These are phyloP conservation scores for Coniochaeta ligniaria DNA, from an alignment of 2,329 filamentous ascomycete genomes.

Conservation along the genomic window DNA sequence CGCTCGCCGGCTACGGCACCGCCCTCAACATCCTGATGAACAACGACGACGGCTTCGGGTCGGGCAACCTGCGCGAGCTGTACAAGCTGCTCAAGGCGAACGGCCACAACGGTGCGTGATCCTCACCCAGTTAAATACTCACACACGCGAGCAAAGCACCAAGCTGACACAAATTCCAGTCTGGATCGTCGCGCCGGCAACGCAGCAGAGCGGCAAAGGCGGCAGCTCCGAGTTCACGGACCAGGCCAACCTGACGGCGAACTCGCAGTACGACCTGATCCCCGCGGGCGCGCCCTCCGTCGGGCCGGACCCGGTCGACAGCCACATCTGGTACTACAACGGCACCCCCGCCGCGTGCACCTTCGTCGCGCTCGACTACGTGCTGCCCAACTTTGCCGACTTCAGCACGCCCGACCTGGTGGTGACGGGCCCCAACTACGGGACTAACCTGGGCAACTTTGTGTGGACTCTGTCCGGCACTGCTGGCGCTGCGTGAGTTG, in stretches of 20 bases:
- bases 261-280: not conserved
- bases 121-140: no score
- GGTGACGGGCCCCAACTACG: constrained; percentile 48
- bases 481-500: not conserved
- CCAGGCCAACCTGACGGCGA: constrained; percentile 1
- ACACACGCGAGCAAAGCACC: no score
- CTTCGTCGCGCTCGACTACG: constrained; percentile 48
- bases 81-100: constrained; percentile 1
- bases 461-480: constrained; percentile 45
- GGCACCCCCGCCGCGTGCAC: constrained; percentile 49
- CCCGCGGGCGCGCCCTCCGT: constrained; percentile 35
- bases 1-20: not conserved
- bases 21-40: constrained; percentile 1
- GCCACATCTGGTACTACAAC: constrained; percentile 54
- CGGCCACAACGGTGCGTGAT: not conserved
- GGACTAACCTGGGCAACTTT: constrained; percentile 45
- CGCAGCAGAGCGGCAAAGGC: not conserved
- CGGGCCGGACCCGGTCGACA: constrained; percentile 42
- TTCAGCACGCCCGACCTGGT: constrained; percentile 45
- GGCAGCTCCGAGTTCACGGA: constrained; percentile 2
- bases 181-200: constrained; percentile 1
- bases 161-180: not conserved
- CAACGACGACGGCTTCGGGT: constrained; percentile 1
- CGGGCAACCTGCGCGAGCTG: constrained; percentile 1
- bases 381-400: constrained; percentile 40